Base-by-base conservation (phyloP, 192 early-diverging fungal species). In the Coemansia sp. region DNA sequence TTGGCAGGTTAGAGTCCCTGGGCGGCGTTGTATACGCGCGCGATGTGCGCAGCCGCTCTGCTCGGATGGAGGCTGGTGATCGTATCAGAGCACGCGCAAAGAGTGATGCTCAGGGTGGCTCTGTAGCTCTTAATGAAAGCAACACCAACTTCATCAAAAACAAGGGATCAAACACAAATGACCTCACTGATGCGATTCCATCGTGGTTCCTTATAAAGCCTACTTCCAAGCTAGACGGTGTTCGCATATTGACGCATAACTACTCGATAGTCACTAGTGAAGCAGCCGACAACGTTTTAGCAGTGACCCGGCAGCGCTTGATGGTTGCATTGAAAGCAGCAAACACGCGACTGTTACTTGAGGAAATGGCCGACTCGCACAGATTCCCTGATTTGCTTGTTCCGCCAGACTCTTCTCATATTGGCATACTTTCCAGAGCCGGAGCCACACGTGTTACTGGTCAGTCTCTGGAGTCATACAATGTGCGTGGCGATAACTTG, bases 141-240 rank as follows among this genome's bases (percentile, higher is more conserved):
- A n/a, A 16, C 64, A 20, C 13, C 13, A 5, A 19, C 59, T 14
- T 13, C 25, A 14, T n/a, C 7, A 39, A 17, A 7, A 10, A 19
- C 16, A 42, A 38, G 20, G 45, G 7, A 12, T 43, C 57, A 5
- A 41, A 25, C 17, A 38, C 46, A 8, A 69, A 45, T 12, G 69
- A 74, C 44, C 63, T 77, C 4, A 56, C 75, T 2, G 80, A 83
- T 50, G 71, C 75, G 11, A 71, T 72, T 56, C 80, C 80, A 39
- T 77, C 80, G 25, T 83, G 80, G 80, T 83, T 83, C 65, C 56
- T 83, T 46, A 83, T 83, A 48, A 74, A 72, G 67, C 80, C 75
- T 5, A 77, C 72, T 4, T 54, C 66, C 12, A 39, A 39, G 13
- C 69, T 75, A 17, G 80, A 83, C 25, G 80, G 75, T 46, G 80